These are phyloP conservation scores for Pseudogymnoascus sp. DNA, from an alignment of 2,329 filamentous ascomycete genomes.

Conservation along the genomic window DNA sequence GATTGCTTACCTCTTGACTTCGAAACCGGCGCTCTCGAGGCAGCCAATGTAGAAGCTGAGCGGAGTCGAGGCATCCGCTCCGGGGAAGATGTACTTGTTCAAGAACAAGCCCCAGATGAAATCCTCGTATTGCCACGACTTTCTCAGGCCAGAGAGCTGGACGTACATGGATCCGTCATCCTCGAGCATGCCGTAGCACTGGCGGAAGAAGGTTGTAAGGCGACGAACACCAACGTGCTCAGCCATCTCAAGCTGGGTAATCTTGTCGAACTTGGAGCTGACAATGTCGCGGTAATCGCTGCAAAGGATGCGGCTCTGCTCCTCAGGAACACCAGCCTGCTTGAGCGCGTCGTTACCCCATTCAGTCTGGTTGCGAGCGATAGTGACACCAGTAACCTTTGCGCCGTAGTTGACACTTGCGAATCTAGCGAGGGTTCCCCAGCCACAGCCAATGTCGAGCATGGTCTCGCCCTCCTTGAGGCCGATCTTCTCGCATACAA, in stretches of 20 bases:
- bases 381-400: conserved; percentile 64
- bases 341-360: conserved; percentile 62
- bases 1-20: conserved; percentile 44
- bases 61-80: conserved; percentile 61
- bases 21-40: conserved; percentile 59
- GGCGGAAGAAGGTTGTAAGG: conserved; percentile 51
- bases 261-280: conserved; percentile 55
- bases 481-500: conserved; percentile 60
- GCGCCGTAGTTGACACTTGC: conserved; percentile 66
- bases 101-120: conserved; percentile 66
- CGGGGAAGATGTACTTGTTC: conserved; percentile 70
- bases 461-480: conserved; percentile 51
- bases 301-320: conserved; percentile 58
- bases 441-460: conserved; percentile 61
- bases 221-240: conserved; percentile 65
- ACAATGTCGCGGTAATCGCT: conserved; percentile 63
- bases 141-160: conserved; percentile 61
- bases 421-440: conserved; percentile 62
- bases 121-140: conserved; percentile 66
- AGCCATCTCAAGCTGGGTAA: conserved; percentile 65
- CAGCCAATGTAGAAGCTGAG: conserved; percentile 58
- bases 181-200: conserved; percentile 62
- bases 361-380: conserved; percentile 62
- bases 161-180: conserved; percentile 65
- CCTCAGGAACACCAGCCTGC: conserved; percentile 50